Base-by-base conservation (phyloP, 805 yeast species). In the Metschnikowia kunwiensis region DNA sequence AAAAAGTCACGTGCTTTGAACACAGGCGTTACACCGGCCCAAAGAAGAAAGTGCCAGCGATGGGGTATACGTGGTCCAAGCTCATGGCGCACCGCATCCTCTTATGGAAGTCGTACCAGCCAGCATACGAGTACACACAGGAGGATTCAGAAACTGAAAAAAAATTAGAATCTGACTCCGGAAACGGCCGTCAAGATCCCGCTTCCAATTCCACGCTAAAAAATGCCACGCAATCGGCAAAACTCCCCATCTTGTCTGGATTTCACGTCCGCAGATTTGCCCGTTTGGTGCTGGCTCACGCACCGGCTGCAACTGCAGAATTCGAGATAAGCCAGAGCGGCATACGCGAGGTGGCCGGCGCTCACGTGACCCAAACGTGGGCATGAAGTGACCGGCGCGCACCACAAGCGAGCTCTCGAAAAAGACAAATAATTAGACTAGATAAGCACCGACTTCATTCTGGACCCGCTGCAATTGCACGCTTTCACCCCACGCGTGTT, bases 1-100 rank as follows among this genome's bases (percentile, higher is more conserved):
- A n/a, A n/a, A n/a, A n/a, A n/a, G n/a, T n/a, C n/a, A n/a, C n/a
- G n/a, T n/a, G n/a, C n/a, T n/a, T n/a, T n/a, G n/a, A n/a, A n/a
- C n/a, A n/a, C n/a, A n/a, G n/a, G n/a, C n/a, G n/a, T n/a, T n/a
- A n/a, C n/a, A n/a, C n/a, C 11, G 39, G 37, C 12, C 42, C 38
- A 15, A 38, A 25, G 24, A 38, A 28, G 30, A 46, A 41, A 23
- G 36, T 47, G 12, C 51, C 49, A 5, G 50, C 52, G 6, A 30
- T 48, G 19, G 53, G 53, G 7, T 44, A 44, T 25, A 44, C 47
- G 10, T 49, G 53, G 53, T 29, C 51, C 10, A 48, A 46, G 36
- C 47, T 48, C 10, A 30, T 44, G 6, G 20, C 41, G 13, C 37
- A 36, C 17, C 44, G 47, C 36, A 40, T 48, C 14, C 34, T 44